Evolutionary conservation across 1,139 yeast species (phyloP).

Genomic region (Citeromyces siamensis): DNA sequence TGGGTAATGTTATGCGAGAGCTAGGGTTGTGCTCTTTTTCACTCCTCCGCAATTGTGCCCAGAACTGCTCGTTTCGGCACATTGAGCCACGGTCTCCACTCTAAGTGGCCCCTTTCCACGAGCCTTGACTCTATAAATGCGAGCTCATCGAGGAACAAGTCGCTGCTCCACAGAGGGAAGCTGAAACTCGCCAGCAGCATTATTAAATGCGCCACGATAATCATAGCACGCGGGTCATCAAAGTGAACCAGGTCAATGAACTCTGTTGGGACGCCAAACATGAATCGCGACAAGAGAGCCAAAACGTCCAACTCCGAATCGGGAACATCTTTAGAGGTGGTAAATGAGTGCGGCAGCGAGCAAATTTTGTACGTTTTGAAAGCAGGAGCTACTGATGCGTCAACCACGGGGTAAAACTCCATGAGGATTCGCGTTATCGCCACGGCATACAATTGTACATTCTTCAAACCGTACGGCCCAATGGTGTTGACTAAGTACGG

Average conservation of each 20-base stretch:
- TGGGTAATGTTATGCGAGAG: too few relatives aligned
- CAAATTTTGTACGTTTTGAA: background rate
- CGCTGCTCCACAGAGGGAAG: slow-evolving; percentile 10
- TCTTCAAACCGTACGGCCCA: background rate
- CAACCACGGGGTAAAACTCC: slow-evolving; percentile 12
- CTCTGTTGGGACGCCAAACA: slow-evolving; percentile 11
- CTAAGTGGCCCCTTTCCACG: background rate
- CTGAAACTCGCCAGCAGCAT: slow-evolving; percentile 8
- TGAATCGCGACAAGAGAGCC: slow-evolving; percentile 13
- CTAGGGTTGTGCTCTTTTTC: too few relatives aligned
- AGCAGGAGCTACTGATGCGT: background rate
- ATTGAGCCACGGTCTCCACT: slow-evolving; percentile 7
- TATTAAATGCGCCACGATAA: slow-evolving; percentile 15
- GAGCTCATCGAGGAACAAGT: slow-evolving; percentile 11
- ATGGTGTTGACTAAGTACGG: background rate
- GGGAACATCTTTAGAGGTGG: background rate
- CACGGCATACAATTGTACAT: slow-evolving; percentile 2
- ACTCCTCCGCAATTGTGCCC: too few relatives aligned
- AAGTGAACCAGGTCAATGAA: slow-evolving; percentile 12
- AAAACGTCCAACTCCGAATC: slow-evolving; percentile 13
- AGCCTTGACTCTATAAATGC: slow-evolving; percentile 7
- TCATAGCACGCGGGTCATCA: slow-evolving; percentile 16
- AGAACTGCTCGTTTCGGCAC: slow-evolving; percentile 5
- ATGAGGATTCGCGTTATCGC: slow-evolving; percentile 11
- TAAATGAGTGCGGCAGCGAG: background rate